Percentiles rank a stretch among this genome's conserved stretches.
These are phyloP conservation scores for Naganishia sp. DNA, from an alignment of 1,284 basidiomycete species.

Conservation along the genomic window DNA sequence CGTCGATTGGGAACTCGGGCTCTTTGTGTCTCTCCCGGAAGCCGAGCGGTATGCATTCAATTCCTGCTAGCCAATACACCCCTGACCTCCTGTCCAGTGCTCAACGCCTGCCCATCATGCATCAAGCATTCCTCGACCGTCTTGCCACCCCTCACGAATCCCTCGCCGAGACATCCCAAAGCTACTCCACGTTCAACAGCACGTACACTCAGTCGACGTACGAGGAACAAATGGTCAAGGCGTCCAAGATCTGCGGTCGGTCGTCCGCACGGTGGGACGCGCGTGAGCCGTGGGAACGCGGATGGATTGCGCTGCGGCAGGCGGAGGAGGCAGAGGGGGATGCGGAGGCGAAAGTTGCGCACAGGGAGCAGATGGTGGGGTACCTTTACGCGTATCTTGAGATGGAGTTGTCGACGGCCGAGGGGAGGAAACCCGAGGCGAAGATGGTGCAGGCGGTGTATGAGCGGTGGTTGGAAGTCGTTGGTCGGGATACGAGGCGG, in stretches of 20 bases:
- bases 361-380: conserved; percentile 19
- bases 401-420: conserved; percentile 25
- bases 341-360: neutral
- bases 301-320: conserved; percentile 52
- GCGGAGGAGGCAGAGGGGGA: neutral
- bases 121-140: conserved; percentile 49
- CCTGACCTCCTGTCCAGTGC: neutral
- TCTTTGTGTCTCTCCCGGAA: conserved; percentile 12
- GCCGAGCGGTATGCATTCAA: conserved; percentile 1
- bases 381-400: conserved; percentile 32
- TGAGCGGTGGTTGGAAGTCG: conserved; percentile 29
- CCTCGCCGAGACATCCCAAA: conserved; percentile 72
- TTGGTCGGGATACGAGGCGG: conserved; percentile 2
- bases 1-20: conserved; percentile 31
- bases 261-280: conserved; percentile 65
- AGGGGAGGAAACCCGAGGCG: conserved; percentile 29
- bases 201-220: conserved; percentile 71
- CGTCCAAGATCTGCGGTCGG: conserved; percentile 67
- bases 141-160: conserved; percentile 50
- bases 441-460: conserved; percentile 28
- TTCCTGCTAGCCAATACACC: neutral
- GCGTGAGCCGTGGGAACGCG: conserved; percentile 62
- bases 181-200: conserved; percentile 84
- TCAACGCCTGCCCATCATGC: conserved; percentile 36
- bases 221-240: conserved; percentile 70